A percentile compares a stretch with the other conserved stretches of the same genome.
Evolutionary conservation across 768 basidiomycete species (phyloP).

Genomic region (Boletus coccyginus): DNA sequence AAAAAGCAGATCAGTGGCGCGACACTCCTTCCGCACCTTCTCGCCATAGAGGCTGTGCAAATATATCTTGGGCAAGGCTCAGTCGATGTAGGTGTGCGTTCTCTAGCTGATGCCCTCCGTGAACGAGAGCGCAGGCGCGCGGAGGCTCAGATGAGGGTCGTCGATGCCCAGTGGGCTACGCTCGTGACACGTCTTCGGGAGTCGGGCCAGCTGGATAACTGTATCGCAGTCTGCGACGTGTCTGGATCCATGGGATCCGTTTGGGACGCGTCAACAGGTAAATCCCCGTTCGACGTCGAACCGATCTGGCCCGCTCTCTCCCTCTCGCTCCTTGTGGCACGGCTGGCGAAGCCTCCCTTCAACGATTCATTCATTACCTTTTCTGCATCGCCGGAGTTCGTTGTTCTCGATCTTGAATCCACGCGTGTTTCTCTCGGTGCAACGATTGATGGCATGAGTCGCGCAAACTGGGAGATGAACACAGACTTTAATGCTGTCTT

Average conservation of each 20-base stretch:
- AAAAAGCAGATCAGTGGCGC: conserved; percentile 60
- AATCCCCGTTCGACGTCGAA: conserved; percentile 10
- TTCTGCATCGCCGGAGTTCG: conserved; percentile 47
- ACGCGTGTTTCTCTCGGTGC: conserved; percentile 29
- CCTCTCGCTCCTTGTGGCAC: conserved; percentile 63
- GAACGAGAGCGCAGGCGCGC: conserved; percentile 31
- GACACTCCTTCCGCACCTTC: conserved; percentile 62
- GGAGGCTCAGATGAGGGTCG: conserved; percentile 40
- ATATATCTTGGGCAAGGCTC: not conserved
- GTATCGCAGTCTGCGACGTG: conserved; percentile 70
- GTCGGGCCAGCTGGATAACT: conserved; percentile 55
- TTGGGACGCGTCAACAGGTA: not conserved
- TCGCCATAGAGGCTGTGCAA: conserved; percentile 41
- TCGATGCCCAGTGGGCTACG: conserved; percentile 67
- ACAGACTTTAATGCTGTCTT: conserved; percentile 66
- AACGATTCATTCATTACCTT: conserved; percentile 68
- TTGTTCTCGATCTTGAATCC: conserved; percentile 43
- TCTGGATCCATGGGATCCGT: conserved; percentile 67
- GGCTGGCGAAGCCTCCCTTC: conserved; percentile 64
- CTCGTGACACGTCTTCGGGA: conserved; percentile 53
- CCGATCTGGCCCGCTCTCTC: conserved; percentile 65
- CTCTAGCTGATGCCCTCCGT: conserved; percentile 10
- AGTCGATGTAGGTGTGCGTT: not conserved
- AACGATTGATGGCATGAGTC: conserved; percentile 37
- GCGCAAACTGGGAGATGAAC: conserved; percentile 49